Conservation (phyloP, 345 rosid genomes). For the Schrenkiella parvula region DNA sequence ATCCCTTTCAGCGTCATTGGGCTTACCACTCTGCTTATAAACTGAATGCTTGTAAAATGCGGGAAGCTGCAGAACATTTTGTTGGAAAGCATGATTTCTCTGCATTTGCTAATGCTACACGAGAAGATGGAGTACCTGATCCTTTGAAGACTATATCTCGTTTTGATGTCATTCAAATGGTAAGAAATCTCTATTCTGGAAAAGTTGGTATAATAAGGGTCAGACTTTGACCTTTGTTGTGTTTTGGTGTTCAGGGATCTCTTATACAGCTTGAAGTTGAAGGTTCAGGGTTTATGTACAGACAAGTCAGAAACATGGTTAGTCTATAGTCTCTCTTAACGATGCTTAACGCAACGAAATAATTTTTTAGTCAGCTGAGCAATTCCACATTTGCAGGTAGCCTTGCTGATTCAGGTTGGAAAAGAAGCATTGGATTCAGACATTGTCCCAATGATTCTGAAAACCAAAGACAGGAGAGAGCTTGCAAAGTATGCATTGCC, state of each 20-base stretch:
- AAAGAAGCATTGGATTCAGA: conserved; percentile 73
- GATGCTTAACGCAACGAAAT: not conserved
- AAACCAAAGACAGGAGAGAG: conserved; percentile 64
- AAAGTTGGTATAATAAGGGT: not conserved
- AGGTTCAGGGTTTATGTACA: conserved; percentile 84
- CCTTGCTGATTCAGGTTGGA: conserved; percentile 79
- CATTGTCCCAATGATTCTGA: conserved; percentile 61
- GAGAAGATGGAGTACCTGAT: conserved; percentile 56
- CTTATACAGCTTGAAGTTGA: conserved; percentile 80
- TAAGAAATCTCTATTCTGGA: conserved; percentile 20
- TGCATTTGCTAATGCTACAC: conserved; percentile 81
- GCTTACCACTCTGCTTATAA: conserved; percentile 62
- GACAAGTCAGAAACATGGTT: conserved; percentile 96
- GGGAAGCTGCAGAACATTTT: conserved; percentile 65
- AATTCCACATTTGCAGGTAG: conserved; percentile 49
- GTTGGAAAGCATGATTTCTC: conserved; percentile 76
- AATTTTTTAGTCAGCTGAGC: not conserved
- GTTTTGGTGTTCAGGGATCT: conserved; percentile 50
- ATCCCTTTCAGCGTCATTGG: conserved; percentile 67
- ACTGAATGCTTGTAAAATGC: conserved; percentile 56
- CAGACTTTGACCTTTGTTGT: not conserved
- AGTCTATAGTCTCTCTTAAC: not conserved
- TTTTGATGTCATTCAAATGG: conserved; percentile 67
- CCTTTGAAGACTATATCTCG: conserved; percentile 70
- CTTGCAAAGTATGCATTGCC: conserved; percentile 66